Evolutionary conservation across 176 grass and related monocot species (phyloP), one percentile per base, ranked within the genome.

Genomic region (Eragrostis nindensis): DNA sequence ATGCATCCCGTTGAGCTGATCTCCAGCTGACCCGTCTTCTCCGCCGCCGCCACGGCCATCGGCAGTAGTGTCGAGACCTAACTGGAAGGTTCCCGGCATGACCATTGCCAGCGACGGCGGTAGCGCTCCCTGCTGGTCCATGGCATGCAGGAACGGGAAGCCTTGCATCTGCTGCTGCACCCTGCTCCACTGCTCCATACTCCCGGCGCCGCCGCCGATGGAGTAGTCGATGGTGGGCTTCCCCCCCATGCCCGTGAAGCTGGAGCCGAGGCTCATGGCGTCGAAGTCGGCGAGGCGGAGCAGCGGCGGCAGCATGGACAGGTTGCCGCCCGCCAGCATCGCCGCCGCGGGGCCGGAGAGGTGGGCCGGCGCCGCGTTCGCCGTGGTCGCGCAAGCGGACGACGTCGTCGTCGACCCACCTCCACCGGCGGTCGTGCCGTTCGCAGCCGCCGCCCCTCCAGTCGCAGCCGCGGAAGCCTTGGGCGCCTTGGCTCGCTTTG

Each of bases 131-230:
- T 80, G 87, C 44, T 82, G 88, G 61, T 90, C 83, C 83, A 90
- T 79, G 5, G 83, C 88, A 50, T 86, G 88, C 47, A 86, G n/a
- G 88, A 90, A 90, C 68, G 88, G 88, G 88, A 90, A 86, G 74
- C 79, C 66, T 67, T 86, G 88, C 88, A 90, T 86, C 88, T 82
- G 83, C 74, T 90, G 88, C 42, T 86, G 88, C 44, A 69, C 24
- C 52, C 32, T 36, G 32, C 88, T 74, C 88, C 88, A 90, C 50
- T 90, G 83, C 50, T 90, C 88, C 14, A 90, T n/a, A n/a, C n/a
- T 60, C 11, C 88, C 83, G 1, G 47, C 22, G 3, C 61, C 74
- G 12, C 70, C 46, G 0, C 87, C 78, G 43, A 82, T 44, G 2
- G 67, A 81, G 60, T 82, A 82, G 67, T 59, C 75, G 0, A 40